Conservation (phyloP, 2,329 filamentous ascomycete genomes). For the Fusarium haematococcum region DNA sequence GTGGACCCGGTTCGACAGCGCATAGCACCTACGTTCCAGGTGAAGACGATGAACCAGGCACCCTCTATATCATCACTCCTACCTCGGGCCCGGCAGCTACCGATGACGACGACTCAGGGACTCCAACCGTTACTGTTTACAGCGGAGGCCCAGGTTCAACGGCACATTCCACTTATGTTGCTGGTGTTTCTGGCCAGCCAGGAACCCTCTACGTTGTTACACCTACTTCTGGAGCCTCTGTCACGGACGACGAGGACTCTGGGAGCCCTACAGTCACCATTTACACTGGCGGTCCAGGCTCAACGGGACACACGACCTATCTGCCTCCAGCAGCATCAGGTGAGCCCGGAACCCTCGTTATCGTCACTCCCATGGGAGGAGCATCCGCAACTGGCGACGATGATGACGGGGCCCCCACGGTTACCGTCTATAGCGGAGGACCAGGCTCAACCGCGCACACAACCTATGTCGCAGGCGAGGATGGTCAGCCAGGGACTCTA, state of each 20-base stretch:
- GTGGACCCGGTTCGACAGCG: neutral
- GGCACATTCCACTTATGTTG: neutral
- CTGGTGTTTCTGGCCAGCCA: neutral
- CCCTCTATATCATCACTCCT: neutral
- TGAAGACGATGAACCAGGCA: neutral
- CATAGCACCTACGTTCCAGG: neutral
- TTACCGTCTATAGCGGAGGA: neutral
- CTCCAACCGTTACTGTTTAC: neutral
- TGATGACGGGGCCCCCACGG: neutral
- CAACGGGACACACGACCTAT: neutral
- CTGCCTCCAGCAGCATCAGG: neutral
- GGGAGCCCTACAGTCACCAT: neutral
- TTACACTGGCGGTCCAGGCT: slow-evolving; percentile 15
- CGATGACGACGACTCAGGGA: neutral
- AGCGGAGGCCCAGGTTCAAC: neutral
- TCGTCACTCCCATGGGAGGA: neutral
- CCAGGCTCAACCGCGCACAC: neutral
- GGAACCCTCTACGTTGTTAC: neutral
- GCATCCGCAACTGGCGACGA: neutral
- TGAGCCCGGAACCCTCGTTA: neutral
- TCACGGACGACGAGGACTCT: neutral
- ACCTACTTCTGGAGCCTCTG: neutral
- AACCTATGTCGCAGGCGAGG: neutral
- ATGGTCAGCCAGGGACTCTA: neutral
- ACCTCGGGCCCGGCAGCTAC: neutral